A percentile compares a stretch with the other conserved stretches of the same genome.
phyloP scores from a whole-genome alignment of 2,329 filamentous ascomycete genomes.

The Fusarium sp. region DNA sequence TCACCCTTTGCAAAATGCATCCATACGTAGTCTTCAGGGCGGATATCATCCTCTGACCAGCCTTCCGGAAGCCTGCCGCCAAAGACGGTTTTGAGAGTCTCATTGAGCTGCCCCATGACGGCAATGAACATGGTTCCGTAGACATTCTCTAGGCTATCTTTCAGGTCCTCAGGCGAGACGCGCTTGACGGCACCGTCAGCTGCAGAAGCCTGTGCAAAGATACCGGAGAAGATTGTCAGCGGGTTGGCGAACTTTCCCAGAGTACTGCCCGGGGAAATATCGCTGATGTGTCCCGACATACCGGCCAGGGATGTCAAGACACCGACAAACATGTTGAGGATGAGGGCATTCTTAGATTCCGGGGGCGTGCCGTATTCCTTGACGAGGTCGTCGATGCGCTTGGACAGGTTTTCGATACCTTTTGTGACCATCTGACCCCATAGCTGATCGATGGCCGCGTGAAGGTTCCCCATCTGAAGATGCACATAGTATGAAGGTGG shows the following conservation, averaged over 20 bases:
- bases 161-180: slow-evolving; percentile 1
- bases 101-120: slow-evolving; percentile 5
- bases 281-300: background rate
- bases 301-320: slow-evolving; percentile 15
- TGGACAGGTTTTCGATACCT: slow-evolving; percentile 3
- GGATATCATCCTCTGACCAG: background rate
- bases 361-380: slow-evolving; percentile 7
- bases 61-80: background rate
- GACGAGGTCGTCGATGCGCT: slow-evolving; percentile 15
- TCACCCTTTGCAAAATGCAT: slow-evolving; percentile 8
- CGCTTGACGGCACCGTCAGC: background rate
- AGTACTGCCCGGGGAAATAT: background rate
- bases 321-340: slow-evolving; percentile 28
- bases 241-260: background rate
- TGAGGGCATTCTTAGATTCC: slow-evolving; percentile 4
- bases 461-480: slow-evolving; percentile 18
- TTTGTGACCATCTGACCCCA: slow-evolving; percentile 6
- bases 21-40: background rate
- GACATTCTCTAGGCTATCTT: slow-evolving; percentile 1
- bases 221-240: slow-evolving; percentile 10
- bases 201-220: background rate
- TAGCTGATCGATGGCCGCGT: slow-evolving; percentile 8
- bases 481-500: slow-evolving; percentile 19
- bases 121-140: slow-evolving; percentile 17
- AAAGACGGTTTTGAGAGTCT: background rate